Conservation (phyloP, 768 basidiomycete genomes). For the Porphyrellus cyaneotinctus region DNA sequence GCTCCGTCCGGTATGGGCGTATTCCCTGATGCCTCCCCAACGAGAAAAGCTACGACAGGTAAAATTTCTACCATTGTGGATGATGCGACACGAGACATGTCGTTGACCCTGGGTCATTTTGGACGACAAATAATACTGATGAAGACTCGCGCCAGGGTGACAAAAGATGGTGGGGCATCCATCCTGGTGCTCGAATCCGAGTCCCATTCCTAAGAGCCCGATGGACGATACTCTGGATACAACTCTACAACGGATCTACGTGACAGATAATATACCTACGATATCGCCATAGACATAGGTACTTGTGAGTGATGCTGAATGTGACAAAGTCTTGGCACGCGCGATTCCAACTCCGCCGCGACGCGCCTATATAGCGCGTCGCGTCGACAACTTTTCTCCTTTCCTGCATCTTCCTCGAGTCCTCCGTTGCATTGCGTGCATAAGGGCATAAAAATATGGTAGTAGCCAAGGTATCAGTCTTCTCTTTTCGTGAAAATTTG, state of each 20-base stretch:
- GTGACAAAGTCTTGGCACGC: too few species aligned
- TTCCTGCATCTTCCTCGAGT: not conserved
- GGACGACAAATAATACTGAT: conserved; percentile 55
- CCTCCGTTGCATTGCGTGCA: too few species aligned
- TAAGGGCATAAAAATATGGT: not conserved
- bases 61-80: not conserved
- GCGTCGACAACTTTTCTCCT: not conserved
- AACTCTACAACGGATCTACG: not conserved
- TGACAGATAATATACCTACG: not conserved
- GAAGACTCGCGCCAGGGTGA: conserved; percentile 55
- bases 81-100: not conserved
- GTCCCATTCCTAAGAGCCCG: not conserved
- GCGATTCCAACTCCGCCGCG: conserved; percentile 13
- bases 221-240: not conserved
- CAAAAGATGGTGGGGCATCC: conserved; percentile 57
- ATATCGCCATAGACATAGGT: not conserved
- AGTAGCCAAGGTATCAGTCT: not conserved
- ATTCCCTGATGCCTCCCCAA: conserved; percentile 23
- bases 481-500: not conserved
- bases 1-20: conserved; percentile 54
- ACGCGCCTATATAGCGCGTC: conserved; percentile 19
- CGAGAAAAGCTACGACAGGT: not conserved
- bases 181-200: conserved; percentile 33
- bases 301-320: too few species aligned
- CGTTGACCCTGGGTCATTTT: conserved; percentile 37